Evolutionary conservation across 305 asterid species (phyloP), one percentile per base, ranked within the genome.

Genomic region (Fraxinus platypoda): DNA sequence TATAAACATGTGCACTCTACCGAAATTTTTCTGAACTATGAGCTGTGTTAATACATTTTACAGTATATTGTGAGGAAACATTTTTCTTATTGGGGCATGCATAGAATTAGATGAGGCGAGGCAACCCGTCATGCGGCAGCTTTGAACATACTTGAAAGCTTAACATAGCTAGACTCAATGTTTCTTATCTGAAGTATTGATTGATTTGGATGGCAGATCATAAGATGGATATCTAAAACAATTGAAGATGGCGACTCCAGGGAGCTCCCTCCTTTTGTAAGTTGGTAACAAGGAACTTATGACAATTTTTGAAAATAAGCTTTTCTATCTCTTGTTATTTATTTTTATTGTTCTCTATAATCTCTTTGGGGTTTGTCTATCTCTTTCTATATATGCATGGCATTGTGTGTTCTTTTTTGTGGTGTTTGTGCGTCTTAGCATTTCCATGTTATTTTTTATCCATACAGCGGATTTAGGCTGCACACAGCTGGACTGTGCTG

Each of bases 211-310:
- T 81, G 81, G 75, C 95, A 96, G 99, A 96, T 96, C 78, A 87
- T 89, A 79, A 82, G 73, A 74, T 96, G 99, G 99, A 92, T 93
- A 82, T 94, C 98, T 73, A 86, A 84, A 90, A 94, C 87, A 80
- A 91, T 96, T 75, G 85, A 87, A 90, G 98, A 96, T 80, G 99
- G 99, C 6, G 98, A 96, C 90, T 82, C 97, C 82, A 91, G 97
- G 84, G 91, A 89, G 82, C 93, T 96, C 80, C 97, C 97, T 80
- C 91, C 94, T 80, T 92, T 94, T 85, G 99, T 96, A 92, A 93
- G 99, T 88, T 71, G 46, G 28, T 76, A 78, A 77, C 28, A 74
- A 34, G 11, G 37, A 26, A 59, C 25, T 82, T 79, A 31, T 41
- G 19, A 57, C 73, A 46, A 41, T 3, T 21, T 82, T 23, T 30